A percentile compares a stretch with the other conserved stretches of the same genome.
phyloP scores from a whole-genome alignment of 2,329 filamentous ascomycete species.

The Dissoconium aciculare region DNA sequence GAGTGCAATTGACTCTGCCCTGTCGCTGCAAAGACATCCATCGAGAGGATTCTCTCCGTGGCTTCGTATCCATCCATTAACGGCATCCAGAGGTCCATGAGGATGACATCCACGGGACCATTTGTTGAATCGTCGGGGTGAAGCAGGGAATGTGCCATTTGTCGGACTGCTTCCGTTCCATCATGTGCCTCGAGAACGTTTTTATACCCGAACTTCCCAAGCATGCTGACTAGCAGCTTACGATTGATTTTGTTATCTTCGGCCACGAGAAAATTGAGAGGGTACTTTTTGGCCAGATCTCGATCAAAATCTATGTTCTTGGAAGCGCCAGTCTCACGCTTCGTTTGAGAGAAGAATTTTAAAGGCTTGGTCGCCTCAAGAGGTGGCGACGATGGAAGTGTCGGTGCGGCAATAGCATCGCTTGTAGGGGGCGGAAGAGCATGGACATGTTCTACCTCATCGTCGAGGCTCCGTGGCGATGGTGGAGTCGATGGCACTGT shows the following conservation, averaged over 20 bases:
- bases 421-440: not conserved
- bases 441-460: no score
- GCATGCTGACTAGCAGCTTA: slow-evolving; percentile 50
- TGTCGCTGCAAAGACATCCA: slow-evolving; percentile 20
- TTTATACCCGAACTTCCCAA: slow-evolving; percentile 50
- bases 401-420: not conserved
- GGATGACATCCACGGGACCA: slow-evolving; percentile 51
- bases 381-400: not conserved
- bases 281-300: slow-evolving; percentile 43
- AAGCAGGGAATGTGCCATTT: slow-evolving; percentile 31
- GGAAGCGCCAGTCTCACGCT: not conserved
- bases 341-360: not conserved
- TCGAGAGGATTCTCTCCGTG: slow-evolving; percentile 44
- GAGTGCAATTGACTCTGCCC: slow-evolving; percentile 1
- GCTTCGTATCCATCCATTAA: slow-evolving; percentile 59
- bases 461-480: slow-evolving; percentile 8
- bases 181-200: slow-evolving; percentile 51
- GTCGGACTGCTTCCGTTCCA: slow-evolving; percentile 50
- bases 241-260: slow-evolving; percentile 63
- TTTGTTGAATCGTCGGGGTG: slow-evolving; percentile 18
- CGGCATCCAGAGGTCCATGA: slow-evolving; percentile 70
- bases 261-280: slow-evolving; percentile 53
- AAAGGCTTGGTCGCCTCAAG: not conserved
- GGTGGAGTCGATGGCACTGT: slow-evolving; percentile 8
- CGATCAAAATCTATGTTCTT: slow-evolving; percentile 33